Conservation (phyloP, 495 filamentous ascomycete species). For the Penicillium nucicola region DNA sequence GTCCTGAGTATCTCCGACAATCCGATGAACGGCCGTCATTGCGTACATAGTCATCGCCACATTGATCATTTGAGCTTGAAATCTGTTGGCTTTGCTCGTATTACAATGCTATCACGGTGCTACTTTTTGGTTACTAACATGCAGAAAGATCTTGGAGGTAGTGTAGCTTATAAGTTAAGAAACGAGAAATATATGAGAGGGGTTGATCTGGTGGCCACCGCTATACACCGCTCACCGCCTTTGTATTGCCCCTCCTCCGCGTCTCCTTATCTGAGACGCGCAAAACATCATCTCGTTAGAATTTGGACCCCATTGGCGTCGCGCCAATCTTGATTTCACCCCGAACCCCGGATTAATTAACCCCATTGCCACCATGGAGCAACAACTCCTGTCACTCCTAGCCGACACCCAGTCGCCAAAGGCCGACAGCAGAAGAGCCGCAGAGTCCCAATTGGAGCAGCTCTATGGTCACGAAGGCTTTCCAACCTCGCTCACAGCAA, state of each 20-base stretch:
- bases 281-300: background rate
- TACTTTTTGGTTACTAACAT: no score
- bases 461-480: slow-evolving; percentile 66
- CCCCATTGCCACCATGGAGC: slow-evolving; percentile 59
- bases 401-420: slow-evolving; percentile 71
- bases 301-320: slow-evolving; percentile 7
- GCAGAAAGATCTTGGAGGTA: no score
- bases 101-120: no score
- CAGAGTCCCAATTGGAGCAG: slow-evolving; percentile 70
- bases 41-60: no score
- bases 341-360: slow-evolving; percentile 1
- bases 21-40: no score
- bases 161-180: no score
- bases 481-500: slow-evolving; percentile 71
- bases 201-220: no score
- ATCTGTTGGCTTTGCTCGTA: no score
- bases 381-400: slow-evolving; percentile 76
- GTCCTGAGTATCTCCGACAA: no score
- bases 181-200: no score
- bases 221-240: slow-evolving; percentile 12
- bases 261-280: slow-evolving; percentile 23
- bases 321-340: slow-evolving; percentile 7
- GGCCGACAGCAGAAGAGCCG: slow-evolving; percentile 69
- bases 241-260: slow-evolving; percentile 17
- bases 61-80: no score